A percentile compares a stretch with the other conserved stretches of the same genome.
Evolutionary conservation across 176 grass and related monocot genomes (phyloP).

Genomic region (Oryza brachyantha): DNA sequence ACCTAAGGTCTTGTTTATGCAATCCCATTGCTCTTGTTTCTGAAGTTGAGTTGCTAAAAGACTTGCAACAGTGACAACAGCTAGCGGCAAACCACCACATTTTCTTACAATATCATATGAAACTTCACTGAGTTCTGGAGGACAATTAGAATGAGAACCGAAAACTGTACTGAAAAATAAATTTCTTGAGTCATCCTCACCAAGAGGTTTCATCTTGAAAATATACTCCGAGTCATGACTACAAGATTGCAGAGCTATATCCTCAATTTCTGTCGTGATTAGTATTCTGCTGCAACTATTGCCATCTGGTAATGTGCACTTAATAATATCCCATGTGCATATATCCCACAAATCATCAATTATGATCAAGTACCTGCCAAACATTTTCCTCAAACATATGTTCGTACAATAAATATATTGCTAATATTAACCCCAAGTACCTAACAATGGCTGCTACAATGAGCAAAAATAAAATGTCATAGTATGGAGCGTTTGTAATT

Average conservation of each 20-base stretch:
- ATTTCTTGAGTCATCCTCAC: constrained; percentile 15
- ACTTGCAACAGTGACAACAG: constrained; percentile 9
- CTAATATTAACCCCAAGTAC: background rate
- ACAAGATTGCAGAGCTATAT: constrained; percentile 33
- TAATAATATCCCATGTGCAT: constrained; percentile 27
- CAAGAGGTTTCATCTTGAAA: constrained; percentile 12
- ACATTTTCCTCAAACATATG: background rate
- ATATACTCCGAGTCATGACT: constrained; percentile 15
- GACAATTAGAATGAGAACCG: constrained; percentile 4
- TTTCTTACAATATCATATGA: background rate
- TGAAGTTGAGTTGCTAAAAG: background rate
- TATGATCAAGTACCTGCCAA: constrained; percentile 31
- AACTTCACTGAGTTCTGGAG: constrained; percentile 8
- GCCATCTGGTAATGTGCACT: background rate
- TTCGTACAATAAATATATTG: background rate
- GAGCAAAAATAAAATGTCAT: no score
- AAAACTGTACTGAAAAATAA: constrained; percentile 19
- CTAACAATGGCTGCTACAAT: no score
- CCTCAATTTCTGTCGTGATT: constrained; percentile 30
- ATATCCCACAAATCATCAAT: constrained; percentile 28
- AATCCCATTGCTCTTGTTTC: background rate
- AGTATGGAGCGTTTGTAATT: no score
- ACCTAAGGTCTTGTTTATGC: constrained; percentile 22
- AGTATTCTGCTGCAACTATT: constrained; percentile 1
- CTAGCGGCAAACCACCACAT: constrained; percentile 31